These are phyloP conservation scores for Stevia rebaudiana DNA, from an alignment of 140 eudicot species.

Conservation along the genomic window DNA sequence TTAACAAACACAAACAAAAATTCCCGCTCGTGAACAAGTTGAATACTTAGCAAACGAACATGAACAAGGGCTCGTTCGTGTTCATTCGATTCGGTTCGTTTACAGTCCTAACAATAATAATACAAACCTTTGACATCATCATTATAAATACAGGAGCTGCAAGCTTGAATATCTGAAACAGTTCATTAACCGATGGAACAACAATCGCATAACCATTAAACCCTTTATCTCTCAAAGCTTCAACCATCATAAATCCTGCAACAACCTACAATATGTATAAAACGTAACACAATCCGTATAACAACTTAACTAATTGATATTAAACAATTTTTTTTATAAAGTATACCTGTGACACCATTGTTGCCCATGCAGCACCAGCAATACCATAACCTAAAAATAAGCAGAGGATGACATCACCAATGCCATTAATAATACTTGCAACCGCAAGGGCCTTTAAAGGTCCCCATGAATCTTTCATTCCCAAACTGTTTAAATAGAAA, in stretches of 20 bases:
- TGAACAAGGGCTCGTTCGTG: no score
- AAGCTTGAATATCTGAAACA: constrained; percentile 52
- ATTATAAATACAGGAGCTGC: constrained; percentile 90
- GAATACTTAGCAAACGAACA: no score
- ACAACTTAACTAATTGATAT: neutral
- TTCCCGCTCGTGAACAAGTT: no score
- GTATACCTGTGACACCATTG: constrained; percentile 84
- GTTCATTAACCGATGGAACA: constrained; percentile 70
- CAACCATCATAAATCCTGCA: constrained; percentile 89
- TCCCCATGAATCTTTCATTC: constrained; percentile 98
- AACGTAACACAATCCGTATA: neutral
- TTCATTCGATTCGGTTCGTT: no score
- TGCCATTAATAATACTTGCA: constrained; percentile 72
- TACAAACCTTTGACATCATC: constrained; percentile 60
- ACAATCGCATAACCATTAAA: constrained; percentile 66
- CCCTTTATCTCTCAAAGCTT: constrained; percentile 70
- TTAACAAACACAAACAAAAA: no score
- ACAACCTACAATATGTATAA: constrained; percentile 54
- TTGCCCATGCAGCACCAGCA: constrained; percentile 99
- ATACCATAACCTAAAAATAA: constrained; percentile 76
- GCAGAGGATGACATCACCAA: constrained; percentile 81
- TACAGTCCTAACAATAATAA: no score
- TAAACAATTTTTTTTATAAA: neutral
- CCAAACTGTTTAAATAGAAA: constrained; percentile 54
- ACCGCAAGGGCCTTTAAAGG: constrained; percentile 88